A percentile compares a stretch with the other conserved stretches of the same genome.
phyloP scores from a whole-genome alignment of 345 rosid species.

The Euphorbia peplus region DNA sequence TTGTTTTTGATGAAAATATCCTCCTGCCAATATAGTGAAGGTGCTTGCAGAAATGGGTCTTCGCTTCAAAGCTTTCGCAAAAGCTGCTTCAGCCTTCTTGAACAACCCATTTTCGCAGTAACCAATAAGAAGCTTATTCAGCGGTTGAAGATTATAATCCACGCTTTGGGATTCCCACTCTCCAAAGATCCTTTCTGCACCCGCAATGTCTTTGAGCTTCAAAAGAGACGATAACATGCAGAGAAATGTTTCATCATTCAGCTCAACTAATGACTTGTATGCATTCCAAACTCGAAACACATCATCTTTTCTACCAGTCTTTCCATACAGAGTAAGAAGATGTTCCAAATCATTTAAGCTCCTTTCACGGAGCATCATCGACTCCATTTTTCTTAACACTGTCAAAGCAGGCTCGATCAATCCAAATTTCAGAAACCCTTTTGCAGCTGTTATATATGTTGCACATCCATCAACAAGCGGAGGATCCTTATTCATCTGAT shows the following conservation, averaged over 20 bases:
- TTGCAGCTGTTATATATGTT: constrained; percentile 21
- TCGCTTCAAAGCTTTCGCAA: constrained; percentile 19
- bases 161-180: too few species aligned
- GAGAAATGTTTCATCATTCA: too few species aligned
- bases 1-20: constrained; percentile 15
- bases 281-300: too few species aligned
- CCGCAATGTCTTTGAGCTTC: too few species aligned
- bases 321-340: too few species aligned
- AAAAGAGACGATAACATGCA: too few species aligned
- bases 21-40: constrained; percentile 26
- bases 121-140: constrained; percentile 17
- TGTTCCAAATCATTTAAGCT: neutral
- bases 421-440: constrained; percentile 28
- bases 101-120: constrained; percentile 22
- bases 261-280: too few species aligned
- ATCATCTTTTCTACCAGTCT: too few species aligned
- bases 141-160: too few species aligned
- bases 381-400: constrained; percentile 26
- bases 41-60: constrained; percentile 18
- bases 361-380: neutral
- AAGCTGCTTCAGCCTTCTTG: constrained; percentile 28
- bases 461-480: constrained; percentile 11
- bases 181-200: too few species aligned
- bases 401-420: constrained; percentile 18
- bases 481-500: constrained; percentile 10